These are phyloP conservation scores for Hortiboletus rubellus DNA, from an alignment of 1,284 basidiomycete genomes.

Conservation along the genomic window DNA sequence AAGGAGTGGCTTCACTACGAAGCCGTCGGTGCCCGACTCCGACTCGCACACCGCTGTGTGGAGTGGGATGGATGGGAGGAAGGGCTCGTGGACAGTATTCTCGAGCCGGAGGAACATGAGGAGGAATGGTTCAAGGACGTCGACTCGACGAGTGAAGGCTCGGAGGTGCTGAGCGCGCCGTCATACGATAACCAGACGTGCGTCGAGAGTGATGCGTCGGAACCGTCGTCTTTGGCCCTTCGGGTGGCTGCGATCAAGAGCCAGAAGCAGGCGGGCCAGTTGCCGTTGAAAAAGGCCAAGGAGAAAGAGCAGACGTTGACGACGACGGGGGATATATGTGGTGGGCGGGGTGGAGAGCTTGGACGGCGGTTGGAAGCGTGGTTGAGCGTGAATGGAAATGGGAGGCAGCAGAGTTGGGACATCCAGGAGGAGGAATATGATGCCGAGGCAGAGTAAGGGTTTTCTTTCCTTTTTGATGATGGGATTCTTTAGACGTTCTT, in stretches of 20 bases:
- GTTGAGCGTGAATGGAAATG: slow-evolving; percentile 42
- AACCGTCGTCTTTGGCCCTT: slow-evolving; percentile 20
- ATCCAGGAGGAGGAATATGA: slow-evolving; percentile 14
- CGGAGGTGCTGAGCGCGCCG: slow-evolving; percentile 17
- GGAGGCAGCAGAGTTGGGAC: slow-evolving; percentile 4
- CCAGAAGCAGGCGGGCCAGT: slow-evolving; percentile 37
- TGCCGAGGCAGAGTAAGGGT: slow-evolving; percentile 9
- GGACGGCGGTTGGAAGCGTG: slow-evolving; percentile 72
- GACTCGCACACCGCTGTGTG: slow-evolving; percentile 71
- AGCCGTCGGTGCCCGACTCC: slow-evolving; percentile 57
- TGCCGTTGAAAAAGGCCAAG: slow-evolving; percentile 55
- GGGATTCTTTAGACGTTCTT: not conserved
- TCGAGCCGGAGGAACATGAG: slow-evolving; percentile 67
- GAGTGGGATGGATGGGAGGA: slow-evolving; percentile 91
- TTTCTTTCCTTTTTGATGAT: not conserved
- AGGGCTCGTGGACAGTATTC: slow-evolving; percentile 68
- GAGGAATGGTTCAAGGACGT: slow-evolving; percentile 63
- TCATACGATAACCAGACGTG: not conserved
- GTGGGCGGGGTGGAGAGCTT: slow-evolving; percentile 72
- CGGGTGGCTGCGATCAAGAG: slow-evolving; percentile 22
- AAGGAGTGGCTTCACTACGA: slow-evolving; percentile 73
- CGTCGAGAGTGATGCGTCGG: slow-evolving; percentile 12
- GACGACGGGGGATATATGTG: slow-evolving; percentile 70
- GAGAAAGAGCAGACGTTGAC: slow-evolving; percentile 64
- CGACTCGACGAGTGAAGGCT: slow-evolving; percentile 34